Percentiles rank a stretch among this genome's conserved stretches.
These are phyloP conservation scores for Aureoboletus auriporus DNA, from an alignment of 768 basidiomycete species.

Conservation along the genomic window DNA sequence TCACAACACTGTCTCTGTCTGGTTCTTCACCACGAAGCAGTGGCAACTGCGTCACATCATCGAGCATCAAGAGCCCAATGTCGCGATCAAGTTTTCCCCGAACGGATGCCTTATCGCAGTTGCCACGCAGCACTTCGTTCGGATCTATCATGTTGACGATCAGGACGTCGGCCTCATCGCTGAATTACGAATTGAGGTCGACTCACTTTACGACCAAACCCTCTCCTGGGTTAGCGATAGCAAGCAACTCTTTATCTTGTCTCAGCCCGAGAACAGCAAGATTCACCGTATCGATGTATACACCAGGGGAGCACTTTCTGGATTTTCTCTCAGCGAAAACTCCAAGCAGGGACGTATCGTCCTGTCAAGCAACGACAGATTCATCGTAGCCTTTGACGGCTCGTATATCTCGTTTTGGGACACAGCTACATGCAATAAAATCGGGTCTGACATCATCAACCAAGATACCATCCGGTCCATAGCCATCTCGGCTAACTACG, in stretches of 20 bases:
- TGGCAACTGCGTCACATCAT: not conserved
- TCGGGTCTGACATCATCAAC: not conserved
- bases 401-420: constrained; percentile 3
- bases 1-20: not conserved
- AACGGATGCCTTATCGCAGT: not conserved
- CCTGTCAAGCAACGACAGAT: not conserved
- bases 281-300: not conserved
- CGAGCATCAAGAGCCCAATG: not conserved
- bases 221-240: not conserved
- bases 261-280: not conserved
- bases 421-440: not conserved
- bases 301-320: not conserved
- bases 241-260: not conserved
- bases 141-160: not conserved
- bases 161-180: not conserved
- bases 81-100: constrained; percentile 8
- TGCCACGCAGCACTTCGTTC: not conserved
- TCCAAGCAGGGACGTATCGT: not conserved
- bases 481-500: not conserved
- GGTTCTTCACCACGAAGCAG: constrained; percentile 1
- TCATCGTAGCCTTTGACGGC: constrained; percentile 1
- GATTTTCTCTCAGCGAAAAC: not conserved
- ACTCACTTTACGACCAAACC: not conserved
- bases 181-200: too few species aligned
- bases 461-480: not conserved